phyloP scores from a whole-genome alignment of 345 rosid genomes.

The Lepidium africanum region DNA sequence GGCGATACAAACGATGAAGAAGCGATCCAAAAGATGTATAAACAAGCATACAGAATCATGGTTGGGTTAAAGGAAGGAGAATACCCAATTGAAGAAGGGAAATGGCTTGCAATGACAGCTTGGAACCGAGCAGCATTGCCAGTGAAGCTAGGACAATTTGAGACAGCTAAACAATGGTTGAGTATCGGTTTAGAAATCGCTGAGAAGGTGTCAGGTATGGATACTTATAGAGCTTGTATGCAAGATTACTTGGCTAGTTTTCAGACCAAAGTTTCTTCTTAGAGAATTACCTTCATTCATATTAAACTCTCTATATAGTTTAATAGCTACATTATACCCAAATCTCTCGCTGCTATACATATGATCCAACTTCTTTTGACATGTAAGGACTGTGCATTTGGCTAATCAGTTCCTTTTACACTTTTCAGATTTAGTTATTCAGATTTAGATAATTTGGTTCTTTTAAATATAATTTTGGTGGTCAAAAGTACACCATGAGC shows the following conservation, averaged over 20 bases:
- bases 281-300: background rate
- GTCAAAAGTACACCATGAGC: no score
- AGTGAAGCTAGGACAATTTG: constrained; percentile 53
- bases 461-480: no score
- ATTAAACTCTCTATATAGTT: background rate
- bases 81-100: constrained; percentile 81
- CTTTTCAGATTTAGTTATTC: no score
- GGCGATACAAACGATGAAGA: constrained; percentile 67
- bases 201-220: constrained; percentile 61
- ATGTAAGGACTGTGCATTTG: background rate
- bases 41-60: constrained; percentile 81
- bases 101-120: constrained; percentile 94
- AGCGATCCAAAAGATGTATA: constrained; percentile 54
- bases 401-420: no score
- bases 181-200: constrained; percentile 60
- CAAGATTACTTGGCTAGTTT: constrained; percentile 58
- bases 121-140: constrained; percentile 92
- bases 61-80: constrained; percentile 83
- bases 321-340: background rate
- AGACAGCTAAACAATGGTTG: constrained; percentile 75
- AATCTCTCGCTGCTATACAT: background rate
- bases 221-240: constrained; percentile 74
- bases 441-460: no score
- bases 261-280: constrained; percentile 33
- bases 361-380: background rate